Base-by-base conservation (phyloP, 2,329 filamentous ascomycete species). In the Aureobasidium mangrovei region DNA sequence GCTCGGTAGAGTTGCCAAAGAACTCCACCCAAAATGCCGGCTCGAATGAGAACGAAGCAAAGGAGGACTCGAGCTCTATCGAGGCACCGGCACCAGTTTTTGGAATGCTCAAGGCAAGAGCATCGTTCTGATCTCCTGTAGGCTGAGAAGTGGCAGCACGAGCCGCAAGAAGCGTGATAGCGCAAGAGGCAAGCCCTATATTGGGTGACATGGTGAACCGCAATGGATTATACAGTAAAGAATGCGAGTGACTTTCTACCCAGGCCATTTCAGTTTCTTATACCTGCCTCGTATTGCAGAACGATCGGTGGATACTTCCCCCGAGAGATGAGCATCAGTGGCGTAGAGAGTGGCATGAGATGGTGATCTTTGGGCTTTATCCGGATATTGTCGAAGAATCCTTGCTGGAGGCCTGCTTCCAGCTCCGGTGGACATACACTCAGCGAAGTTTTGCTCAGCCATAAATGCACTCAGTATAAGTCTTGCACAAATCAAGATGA, bases 11-110 rank as follows among this genome's bases (percentile, higher is more conserved):
- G 31, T 64, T 66, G 35, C 64, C 64, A 31, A 64, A 66, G 57
- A 64, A 66, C 18, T 65, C 63, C 5, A 62, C 60, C 64, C 64
- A 66, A 38, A 64, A 66, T 1, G 64, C 64, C 1, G 64, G 63
- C 51, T 66, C 64, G 53, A 65, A 62, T 1, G 60, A 63, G 43
- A 66, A 65, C 1, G 62, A 65, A 0, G 60, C 58, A 44, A 61
- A 66, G 1, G 60, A 61, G 2, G 57, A 57, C 7, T 58, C 54
- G 44, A 64, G 64, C n/a, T 56, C 49, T 24, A 65, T 66, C 0
- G 63, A 64, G 6, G 63, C 63, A 26, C 61, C 60, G 8, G 54
- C 18, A 28, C 53, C 43, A 27, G 39, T 53, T 8, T 47, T 38
- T 6, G 54, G 47, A 32, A 56, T 53, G 3, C 40, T 27, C 3